phyloP scores from a whole-genome alignment of 768 basidiomycete genomes.

The Trametopsis cervina region DNA sequence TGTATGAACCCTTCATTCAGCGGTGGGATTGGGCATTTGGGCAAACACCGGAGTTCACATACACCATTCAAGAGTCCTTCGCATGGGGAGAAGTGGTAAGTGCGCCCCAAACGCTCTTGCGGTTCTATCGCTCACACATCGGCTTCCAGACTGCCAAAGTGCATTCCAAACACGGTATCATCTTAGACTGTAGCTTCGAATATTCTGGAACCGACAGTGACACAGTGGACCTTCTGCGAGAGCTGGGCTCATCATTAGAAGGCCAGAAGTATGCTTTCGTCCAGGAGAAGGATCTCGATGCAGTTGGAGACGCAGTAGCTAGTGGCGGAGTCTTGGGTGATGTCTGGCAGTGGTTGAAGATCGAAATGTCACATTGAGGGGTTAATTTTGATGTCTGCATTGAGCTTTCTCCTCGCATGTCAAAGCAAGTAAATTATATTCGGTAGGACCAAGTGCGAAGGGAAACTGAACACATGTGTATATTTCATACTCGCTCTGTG shows the following conservation, averaged over 20 bases:
- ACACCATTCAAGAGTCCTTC: conserved; percentile 36
- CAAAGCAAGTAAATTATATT: background rate
- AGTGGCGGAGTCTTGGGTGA: conserved; percentile 9
- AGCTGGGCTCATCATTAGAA: conserved; percentile 22
- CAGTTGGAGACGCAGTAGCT: conserved; percentile 2
- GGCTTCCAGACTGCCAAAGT: conserved; percentile 41
- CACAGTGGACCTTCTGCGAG: conserved; percentile 17
- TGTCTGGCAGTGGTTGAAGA: conserved; percentile 26
- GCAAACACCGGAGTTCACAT: conserved; percentile 90
- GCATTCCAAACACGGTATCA: conserved; percentile 58
- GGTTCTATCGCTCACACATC: no score
- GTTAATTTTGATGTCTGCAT: no score
- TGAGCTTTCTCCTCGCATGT: background rate
- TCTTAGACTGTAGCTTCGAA: conserved; percentile 39
- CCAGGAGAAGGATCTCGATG: conserved; percentile 18
- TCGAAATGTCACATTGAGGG: conserved; percentile 24
- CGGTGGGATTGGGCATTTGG: conserved; percentile 93
- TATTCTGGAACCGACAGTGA: conserved; percentile 12
- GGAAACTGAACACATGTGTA: background rate
- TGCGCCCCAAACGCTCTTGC: no score
- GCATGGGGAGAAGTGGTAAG: conserved; percentile 36
- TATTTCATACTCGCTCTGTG: conserved; percentile 38
- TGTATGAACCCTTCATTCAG: conserved; percentile 31
- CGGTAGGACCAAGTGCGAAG: background rate
- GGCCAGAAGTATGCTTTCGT: conserved; percentile 35